phyloP scores from a whole-genome alignment of 1,139 yeast species.

The Kluyveromyces sp. region DNA sequence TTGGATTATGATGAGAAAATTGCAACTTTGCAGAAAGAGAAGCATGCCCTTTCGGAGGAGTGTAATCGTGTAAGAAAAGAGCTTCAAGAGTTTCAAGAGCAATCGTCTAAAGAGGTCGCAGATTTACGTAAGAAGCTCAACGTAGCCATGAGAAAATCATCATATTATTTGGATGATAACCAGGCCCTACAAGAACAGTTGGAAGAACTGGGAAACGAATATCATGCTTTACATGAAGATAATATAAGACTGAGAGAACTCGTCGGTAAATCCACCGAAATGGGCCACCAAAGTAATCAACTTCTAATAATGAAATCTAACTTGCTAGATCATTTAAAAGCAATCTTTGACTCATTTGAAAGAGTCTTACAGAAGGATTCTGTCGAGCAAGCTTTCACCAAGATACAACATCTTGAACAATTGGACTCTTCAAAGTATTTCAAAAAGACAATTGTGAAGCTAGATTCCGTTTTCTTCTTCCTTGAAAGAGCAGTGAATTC shows the following conservation, averaged over 20 bases:
- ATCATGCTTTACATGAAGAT: conserved; percentile 18
- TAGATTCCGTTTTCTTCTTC: conserved; percentile 48
- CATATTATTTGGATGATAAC: conserved; percentile 45
- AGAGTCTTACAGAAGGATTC: conserved; percentile 54
- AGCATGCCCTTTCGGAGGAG: conserved; percentile 11
- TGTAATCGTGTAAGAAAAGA: conserved; percentile 20
- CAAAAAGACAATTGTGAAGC: conserved; percentile 37
- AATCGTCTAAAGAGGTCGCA: conserved; percentile 6
- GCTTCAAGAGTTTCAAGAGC: conserved; percentile 29
- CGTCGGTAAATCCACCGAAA: conserved; percentile 27
- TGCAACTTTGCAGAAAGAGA: conserved; percentile 8
- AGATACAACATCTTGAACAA: conserved; percentile 38
- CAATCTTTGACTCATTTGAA: conserved; percentile 40
- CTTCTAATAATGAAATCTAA: conserved; percentile 19
- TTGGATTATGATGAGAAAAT: conserved; percentile 11
- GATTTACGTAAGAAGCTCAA: conserved; percentile 25
- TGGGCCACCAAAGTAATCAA: conserved; percentile 12
- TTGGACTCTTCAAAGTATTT: conserved; percentile 26
- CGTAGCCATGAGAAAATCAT: conserved; percentile 41
- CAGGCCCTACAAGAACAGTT: conserved; percentile 35
- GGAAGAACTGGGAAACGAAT: conserved; percentile 30
- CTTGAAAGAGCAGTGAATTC: conserved; percentile 53
- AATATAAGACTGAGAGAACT: conserved; percentile 36
- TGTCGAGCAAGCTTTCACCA: conserved; percentile 47
- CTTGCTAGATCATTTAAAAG: conserved; percentile 35